Conservation (phyloP, 2,329 filamentous ascomycete genomes). For the Elsinoe perseae region DNA sequence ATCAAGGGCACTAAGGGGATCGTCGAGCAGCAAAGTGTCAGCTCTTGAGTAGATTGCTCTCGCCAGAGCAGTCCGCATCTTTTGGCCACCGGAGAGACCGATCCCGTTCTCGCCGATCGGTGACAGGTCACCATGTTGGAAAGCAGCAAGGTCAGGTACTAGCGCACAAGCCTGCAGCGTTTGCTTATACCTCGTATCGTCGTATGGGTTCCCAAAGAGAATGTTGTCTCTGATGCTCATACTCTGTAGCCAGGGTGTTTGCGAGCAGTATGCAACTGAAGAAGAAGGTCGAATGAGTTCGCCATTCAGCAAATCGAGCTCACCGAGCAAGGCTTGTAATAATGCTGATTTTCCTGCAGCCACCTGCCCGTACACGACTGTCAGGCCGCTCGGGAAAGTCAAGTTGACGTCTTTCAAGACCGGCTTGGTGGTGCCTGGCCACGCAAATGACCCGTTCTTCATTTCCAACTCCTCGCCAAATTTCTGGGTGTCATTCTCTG, state of each 20-base stretch:
- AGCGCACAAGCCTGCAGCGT: conserved; percentile 60
- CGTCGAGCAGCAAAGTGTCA: conserved; percentile 41
- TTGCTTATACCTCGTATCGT: conserved; percentile 59
- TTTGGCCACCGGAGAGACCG: conserved; percentile 42
- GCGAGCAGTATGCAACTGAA: conserved; percentile 56
- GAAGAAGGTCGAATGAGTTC: conserved; percentile 47
- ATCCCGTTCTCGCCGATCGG: conserved; percentile 41
- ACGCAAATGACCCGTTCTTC: conserved; percentile 63
- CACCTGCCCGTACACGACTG: conserved; percentile 56
- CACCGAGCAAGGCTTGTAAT: conserved; percentile 52
- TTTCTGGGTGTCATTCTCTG: conserved; percentile 31
- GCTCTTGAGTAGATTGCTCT: conserved; percentile 40
- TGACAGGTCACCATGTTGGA: conserved; percentile 56
- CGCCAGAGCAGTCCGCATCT: conserved; percentile 42
- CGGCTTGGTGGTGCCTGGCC: conserved; percentile 59
- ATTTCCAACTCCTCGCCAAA: conserved; percentile 40
- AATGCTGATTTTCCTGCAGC: conserved; percentile 57
- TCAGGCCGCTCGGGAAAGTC: conserved; percentile 49
- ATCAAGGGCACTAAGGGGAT: conserved; percentile 42
- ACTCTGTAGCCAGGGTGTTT: conserved; percentile 61
- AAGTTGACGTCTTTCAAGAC: conserved; percentile 50
- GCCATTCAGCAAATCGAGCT: conserved; percentile 48
- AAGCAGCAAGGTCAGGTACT: conserved; percentile 52
- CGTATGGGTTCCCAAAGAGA: conserved; percentile 57
- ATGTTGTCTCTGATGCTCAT: conserved; percentile 65